Evolutionary conservation across 805 yeast species (phyloP).

Genomic region (Wickerhamomyces bovis): DNA sequence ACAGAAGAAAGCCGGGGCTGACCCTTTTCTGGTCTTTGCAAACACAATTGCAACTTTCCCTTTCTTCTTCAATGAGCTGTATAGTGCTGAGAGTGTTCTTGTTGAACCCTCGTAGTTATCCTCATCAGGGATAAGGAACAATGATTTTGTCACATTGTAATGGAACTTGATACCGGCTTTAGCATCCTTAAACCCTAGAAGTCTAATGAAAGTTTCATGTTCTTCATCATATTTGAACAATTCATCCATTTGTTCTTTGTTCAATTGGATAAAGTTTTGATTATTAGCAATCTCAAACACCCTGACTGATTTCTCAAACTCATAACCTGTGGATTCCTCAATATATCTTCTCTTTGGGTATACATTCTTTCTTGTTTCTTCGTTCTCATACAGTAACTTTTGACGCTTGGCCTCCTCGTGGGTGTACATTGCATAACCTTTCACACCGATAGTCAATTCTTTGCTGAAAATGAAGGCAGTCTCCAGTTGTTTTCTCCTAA

Average conservation of each 20-base stretch:
- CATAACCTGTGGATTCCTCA: constrained; percentile 39
- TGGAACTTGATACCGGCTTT: constrained; percentile 38
- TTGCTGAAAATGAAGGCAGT: constrained; percentile 55
- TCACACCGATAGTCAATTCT: constrained; percentile 53
- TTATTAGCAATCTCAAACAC: constrained; percentile 38
- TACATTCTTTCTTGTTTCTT: constrained; percentile 47
- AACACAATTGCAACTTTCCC: constrained; percentile 62
- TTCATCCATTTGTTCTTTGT: constrained; percentile 30
- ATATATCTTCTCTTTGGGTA: constrained; percentile 37
- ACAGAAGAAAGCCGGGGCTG: constrained; percentile 53
- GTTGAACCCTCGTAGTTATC: constrained; percentile 56
- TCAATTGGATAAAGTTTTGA: constrained; percentile 31
- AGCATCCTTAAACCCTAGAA: constrained; percentile 60
- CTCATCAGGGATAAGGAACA: constrained; percentile 64
- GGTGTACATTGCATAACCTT: constrained; percentile 61
- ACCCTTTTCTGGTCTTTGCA: constrained; percentile 52
- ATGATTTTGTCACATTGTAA: constrained; percentile 48
- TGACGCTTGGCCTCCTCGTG: constrained; percentile 47
- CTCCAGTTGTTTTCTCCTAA: constrained; percentile 56
- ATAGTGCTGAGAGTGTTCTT: constrained; percentile 61
- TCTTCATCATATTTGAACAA: constrained; percentile 29
- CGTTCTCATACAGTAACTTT: constrained; percentile 47
- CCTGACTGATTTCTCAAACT: constrained; percentile 29
- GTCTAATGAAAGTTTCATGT: constrained; percentile 45
- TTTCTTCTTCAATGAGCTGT: constrained; percentile 47